phyloP scores from a whole-genome alignment of 768 basidiomycete species.

The Trametes sanguinea region DNA sequence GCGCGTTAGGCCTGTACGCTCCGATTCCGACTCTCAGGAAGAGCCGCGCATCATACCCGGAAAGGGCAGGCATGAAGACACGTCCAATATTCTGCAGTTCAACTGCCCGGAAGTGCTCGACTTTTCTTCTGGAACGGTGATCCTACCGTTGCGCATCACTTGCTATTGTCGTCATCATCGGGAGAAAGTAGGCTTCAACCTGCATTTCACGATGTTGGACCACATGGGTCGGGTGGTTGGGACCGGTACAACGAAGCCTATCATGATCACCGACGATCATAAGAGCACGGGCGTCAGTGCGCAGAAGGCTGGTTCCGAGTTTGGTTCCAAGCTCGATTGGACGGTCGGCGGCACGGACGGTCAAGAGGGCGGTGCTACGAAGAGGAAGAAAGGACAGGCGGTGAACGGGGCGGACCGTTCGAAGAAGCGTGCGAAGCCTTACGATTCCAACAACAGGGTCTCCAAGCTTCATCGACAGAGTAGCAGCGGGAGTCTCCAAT shows the following conservation, averaged over 20 bases:
- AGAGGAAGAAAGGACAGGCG: constrained; percentile 50
- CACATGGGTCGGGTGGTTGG: constrained; percentile 78
- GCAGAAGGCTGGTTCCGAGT: constrained; percentile 25
- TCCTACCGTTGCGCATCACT: constrained; percentile 92
- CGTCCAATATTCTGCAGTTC: constrained; percentile 89
- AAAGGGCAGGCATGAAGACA: constrained; percentile 61
- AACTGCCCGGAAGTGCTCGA: constrained; percentile 91
- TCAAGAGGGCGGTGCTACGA: constrained; percentile 42
- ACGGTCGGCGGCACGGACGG: constrained; percentile 16
- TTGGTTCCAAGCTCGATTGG: constrained; percentile 19
- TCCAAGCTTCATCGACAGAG: constrained; percentile 32
- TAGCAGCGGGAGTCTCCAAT: constrained; percentile 34
- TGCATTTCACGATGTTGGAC: constrained; percentile 86
- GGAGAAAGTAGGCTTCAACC: constrained; percentile 93
- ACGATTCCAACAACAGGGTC: constrained; percentile 45
- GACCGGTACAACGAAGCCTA: constrained; percentile 78
- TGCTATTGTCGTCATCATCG: constrained; percentile 99
- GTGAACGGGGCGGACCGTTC: constrained; percentile 29
- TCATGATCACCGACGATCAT: constrained; percentile 99
- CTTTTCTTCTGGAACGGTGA: constrained; percentile 82
- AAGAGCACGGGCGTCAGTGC: constrained; percentile 61
- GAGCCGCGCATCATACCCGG: constrained; percentile 43
- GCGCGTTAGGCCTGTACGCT: constrained; percentile 75
- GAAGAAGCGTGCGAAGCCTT: constrained; percentile 72
- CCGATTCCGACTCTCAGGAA: constrained; percentile 71